Percentiles rank a stretch among this genome's conserved stretches.
phyloP scores from a whole-genome alignment of 2,329 filamentous ascomycete species.

The Aaosphaeria pasadenensis region DNA sequence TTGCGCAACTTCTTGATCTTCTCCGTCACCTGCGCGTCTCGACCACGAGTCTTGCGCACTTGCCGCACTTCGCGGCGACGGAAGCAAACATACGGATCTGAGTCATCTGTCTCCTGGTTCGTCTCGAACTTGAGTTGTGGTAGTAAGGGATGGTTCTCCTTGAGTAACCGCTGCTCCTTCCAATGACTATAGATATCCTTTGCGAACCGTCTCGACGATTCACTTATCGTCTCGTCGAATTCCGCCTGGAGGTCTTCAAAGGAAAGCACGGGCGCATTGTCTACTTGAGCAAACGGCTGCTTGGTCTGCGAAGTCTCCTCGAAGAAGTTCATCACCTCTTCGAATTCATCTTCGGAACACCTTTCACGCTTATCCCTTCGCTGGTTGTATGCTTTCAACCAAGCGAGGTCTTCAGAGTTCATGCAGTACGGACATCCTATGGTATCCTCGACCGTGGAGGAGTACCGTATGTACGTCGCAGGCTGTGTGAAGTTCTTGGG shows the following conservation, averaged over 20 bases:
- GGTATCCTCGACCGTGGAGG: conserved; percentile 95
- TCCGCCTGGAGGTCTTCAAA: conserved; percentile 59
- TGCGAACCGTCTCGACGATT: conserved; percentile 57
- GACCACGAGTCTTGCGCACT: conserved; percentile 88
- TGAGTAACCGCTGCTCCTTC: conserved; percentile 66
- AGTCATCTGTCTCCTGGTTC: conserved; percentile 89
- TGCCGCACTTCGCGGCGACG: conserved; percentile 89
- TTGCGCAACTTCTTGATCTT: conserved; percentile 88
- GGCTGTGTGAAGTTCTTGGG: conserved; percentile 76
- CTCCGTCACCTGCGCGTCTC: conserved; percentile 91
- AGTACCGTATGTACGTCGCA: conserved; percentile 93
- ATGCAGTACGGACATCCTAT: conserved; percentile 91
- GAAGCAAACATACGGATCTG: conserved; percentile 98
- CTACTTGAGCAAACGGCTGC: conserved; percentile 84
- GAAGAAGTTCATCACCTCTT: conserved; percentile 91
- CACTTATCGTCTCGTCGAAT: conserved; percentile 57
- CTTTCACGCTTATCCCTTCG: conserved; percentile 62
- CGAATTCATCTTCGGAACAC: conserved; percentile 87
- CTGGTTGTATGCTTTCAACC: conserved; percentile 79
- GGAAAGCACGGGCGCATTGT: conserved; percentile 75
- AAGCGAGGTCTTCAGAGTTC: conserved; percentile 84
- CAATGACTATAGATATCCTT: conserved; percentile 88
- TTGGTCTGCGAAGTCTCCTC: conserved; percentile 81
- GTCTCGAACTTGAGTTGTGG: conserved; percentile 88
- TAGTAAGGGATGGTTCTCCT: conserved; percentile 70